Evolutionary conservation across 352 stramenopile species (phyloP), one percentile per base, ranked within the genome.

Genomic region (Globisporangium cederbergense): DNA sequence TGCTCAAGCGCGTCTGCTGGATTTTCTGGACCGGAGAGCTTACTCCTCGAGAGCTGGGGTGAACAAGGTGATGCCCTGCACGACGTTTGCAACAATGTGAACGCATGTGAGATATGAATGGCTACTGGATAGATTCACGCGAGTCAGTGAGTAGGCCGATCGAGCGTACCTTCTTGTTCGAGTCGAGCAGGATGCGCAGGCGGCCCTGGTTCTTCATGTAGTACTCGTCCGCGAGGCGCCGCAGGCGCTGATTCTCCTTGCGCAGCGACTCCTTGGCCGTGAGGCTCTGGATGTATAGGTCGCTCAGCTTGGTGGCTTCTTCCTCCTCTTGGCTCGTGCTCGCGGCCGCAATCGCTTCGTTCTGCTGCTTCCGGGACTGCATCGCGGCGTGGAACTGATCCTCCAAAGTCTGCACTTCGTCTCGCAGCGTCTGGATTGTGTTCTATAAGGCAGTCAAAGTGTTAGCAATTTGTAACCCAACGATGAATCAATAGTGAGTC

Each of bases 191-290:
- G 58, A 82, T 66, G 16, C 77, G 81, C 32, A 90, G 65, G 0
- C 78, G 78, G 9, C 81, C 78, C 59, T 90, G 80, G 70, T 90
- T 90, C 69, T 90, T 90, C 80, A 90, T 88, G 75, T 88, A 90
- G 67, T 85, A 83, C 73, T 88, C 78, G 66, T 90, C 80, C 0
- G 80, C 80, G 20, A 88, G 75, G 9, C 75, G 76, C 36, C 80
- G 78, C 40, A 90, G 77, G n/a, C 77, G 78, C 28, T 74, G 68
- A 66, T 90, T 88, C 73, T 90, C 80, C 68, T 86, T 72, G 25
- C 78, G 78, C 54, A 90, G 70, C 42, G 69, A 62, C 60, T 90
- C 80, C 61, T 88, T 90, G 11, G 70, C 70, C 30, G 72, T 71
- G 28, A 83, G 64, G 53, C 68, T 77, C 43, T 78, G 65, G 47